These are phyloP conservation scores for Penicillium cataractarum DNA, from an alignment of 495 filamentous ascomycete genomes.

Conservation along the genomic window DNA sequence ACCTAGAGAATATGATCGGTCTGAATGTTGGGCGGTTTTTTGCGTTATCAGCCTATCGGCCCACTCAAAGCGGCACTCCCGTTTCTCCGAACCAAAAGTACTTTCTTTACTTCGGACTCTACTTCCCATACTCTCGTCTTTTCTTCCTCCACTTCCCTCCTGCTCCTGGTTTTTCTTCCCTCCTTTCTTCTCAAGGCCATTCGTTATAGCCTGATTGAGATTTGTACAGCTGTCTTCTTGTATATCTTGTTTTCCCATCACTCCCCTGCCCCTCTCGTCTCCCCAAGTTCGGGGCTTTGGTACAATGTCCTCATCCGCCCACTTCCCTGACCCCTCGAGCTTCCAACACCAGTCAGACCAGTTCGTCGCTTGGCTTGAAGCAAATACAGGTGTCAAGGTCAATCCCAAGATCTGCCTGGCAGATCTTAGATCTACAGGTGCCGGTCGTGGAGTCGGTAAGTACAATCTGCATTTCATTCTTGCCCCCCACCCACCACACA, in stretches of 20 bases:
- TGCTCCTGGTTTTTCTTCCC: slow-evolving; percentile 24
- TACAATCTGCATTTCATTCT: slow-evolving; percentile 18
- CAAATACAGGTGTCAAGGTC: slow-evolving; percentile 52
- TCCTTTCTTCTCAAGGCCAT: neutral
- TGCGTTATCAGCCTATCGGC: slow-evolving; percentile 21
- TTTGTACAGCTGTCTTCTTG: slow-evolving; percentile 8
- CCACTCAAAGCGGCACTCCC: slow-evolving; percentile 30
- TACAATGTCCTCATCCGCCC: slow-evolving; percentile 44
- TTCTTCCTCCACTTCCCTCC: slow-evolving; percentile 17
- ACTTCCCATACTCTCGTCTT: slow-evolving; percentile 23
- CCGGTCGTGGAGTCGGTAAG: slow-evolving; percentile 66
- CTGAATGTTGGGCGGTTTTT: neutral
- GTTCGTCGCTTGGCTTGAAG: slow-evolving; percentile 60
- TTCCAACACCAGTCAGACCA: slow-evolving; percentile 52
- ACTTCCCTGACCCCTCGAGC: slow-evolving; percentile 43
- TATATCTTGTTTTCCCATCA: slow-evolving; percentile 13
- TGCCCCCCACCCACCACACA: slow-evolving; percentile 26
- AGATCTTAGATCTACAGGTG: slow-evolving; percentile 54
- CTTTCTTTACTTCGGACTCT: slow-evolving; percentile 16
- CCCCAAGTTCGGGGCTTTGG: slow-evolving; percentile 2
- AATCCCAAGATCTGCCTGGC: slow-evolving; percentile 58
- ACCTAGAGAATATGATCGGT: neutral
- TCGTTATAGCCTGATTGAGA: slow-evolving; percentile 1
- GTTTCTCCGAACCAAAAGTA: slow-evolving; percentile 31
- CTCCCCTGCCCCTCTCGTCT: slow-evolving; percentile 7